Evolutionary conservation across 2,329 filamentous ascomycete species (phyloP), one percentile per base, ranked within the genome.

Genomic region (Teratosphaeria zuluensis): DNA sequence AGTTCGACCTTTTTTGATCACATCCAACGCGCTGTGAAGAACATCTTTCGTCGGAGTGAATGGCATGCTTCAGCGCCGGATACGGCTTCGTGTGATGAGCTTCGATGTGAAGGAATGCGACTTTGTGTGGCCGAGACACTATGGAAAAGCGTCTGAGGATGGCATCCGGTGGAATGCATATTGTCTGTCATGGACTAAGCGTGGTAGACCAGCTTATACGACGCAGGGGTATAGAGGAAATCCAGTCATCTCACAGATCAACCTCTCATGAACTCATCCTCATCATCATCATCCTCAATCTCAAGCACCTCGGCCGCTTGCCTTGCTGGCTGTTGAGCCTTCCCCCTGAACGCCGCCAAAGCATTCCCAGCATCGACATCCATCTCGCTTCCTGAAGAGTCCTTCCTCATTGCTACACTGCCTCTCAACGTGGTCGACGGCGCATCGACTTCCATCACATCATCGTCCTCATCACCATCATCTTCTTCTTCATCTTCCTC

Each of bases 381-480:
- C 33, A 48, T 30, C 14, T 58, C 56, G 33, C 51, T 54, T 1
- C 51, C 56, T 9, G 48, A 46, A n/a, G 32, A 46, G 32, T 53
- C 31, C 14, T 31, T 48, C 12, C 38, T 33, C 28, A 24, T 16
- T 55, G 30, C 9, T 4, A 33, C 19, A 42, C 11, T n/a, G 9
- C 53, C 30, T 19, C 42, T 48, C 52, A 53, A n/a, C n/a, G 52
- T 53, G 24, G 19, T 53, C 19, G 28, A 12, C 14, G 52, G 21
- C 16, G 55, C 21, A 28, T 53, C 56, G 32, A 57, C 56, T 21
- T 57, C 56, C 56, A 57, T 57, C 9, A 33, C 46, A 12, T 57
- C 42, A 3, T 35, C 1, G 12, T 53, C 48, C n/a, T n/a, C 56
- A 19, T 7, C 31, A 2, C 21, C 54, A 14, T 21, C 16, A 24